These are phyloP conservation scores for Pycnococcus provasolii DNA, from an alignment of 139 green algal species.

Conservation along the genomic window DNA sequence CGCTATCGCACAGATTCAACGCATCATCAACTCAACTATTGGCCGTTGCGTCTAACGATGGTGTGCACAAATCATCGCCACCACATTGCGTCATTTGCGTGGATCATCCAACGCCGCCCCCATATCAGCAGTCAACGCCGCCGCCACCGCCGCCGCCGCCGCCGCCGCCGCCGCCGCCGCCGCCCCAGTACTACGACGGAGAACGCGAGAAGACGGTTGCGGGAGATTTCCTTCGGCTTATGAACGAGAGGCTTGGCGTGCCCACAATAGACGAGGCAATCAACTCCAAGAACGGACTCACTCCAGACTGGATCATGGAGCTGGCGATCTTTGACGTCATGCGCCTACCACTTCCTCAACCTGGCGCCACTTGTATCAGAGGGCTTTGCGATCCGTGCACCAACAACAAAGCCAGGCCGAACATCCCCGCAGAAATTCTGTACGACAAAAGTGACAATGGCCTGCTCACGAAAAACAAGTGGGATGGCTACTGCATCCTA, in stretches of 20 bases:
- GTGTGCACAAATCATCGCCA: too few species aligned
- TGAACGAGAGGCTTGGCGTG: not conserved
- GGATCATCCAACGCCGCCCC: too few species aligned
- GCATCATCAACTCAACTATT: too few species aligned
- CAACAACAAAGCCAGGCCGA: constrained; percentile 58
- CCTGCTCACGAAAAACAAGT: constrained; percentile 54
- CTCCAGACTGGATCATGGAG: constrained; percentile 59
- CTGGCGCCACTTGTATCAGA: constrained; percentile 48
- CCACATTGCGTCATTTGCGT: too few species aligned
- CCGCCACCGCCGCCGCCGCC: too few species aligned
- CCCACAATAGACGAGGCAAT: not conserved
- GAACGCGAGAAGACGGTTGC: too few species aligned
- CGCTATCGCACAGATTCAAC: too few species aligned
- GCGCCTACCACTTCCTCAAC: constrained; percentile 37
- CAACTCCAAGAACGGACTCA: constrained; percentile 37
- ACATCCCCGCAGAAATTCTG: constrained; percentile 71
- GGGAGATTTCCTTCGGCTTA: too few species aligned
- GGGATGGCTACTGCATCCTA: constrained; percentile 58
- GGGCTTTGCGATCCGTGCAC: constrained; percentile 74
- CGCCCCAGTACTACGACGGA: too few species aligned
- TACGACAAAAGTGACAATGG: constrained; percentile 74
- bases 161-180: too few species aligned
- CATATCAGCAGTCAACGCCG: too few species aligned
- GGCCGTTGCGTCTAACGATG: too few species aligned
- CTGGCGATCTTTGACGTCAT: constrained; percentile 42